A percentile compares a stretch with the other conserved stretches of the same genome.
Conservation (phyloP, 495 filamentous ascomycete species). For the Elaphomyces granulatus region DNA sequence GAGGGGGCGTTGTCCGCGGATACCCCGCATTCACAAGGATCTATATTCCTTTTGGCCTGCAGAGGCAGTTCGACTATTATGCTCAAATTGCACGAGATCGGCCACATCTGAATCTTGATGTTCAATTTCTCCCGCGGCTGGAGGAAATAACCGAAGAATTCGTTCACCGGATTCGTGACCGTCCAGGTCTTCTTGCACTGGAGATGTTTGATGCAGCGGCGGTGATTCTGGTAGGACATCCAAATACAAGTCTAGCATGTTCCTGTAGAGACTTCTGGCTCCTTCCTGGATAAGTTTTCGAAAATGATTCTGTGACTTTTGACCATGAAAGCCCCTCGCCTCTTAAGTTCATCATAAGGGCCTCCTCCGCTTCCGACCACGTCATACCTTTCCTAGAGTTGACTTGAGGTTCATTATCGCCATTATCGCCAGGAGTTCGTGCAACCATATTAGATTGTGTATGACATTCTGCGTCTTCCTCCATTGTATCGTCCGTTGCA, state of each 20-base stretch:
- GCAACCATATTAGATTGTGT: no score
- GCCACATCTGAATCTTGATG: slow-evolving; percentile 61
- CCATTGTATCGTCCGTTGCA: no score
- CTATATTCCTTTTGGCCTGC: slow-evolving; percentile 55
- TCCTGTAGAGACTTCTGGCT: no score
- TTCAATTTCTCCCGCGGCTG: slow-evolving; percentile 45
- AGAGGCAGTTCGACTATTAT: slow-evolving; percentile 68
- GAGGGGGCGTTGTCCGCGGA: no score
- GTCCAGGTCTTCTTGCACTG: slow-evolving; percentile 63
- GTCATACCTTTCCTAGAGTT: slow-evolving; percentile 6
- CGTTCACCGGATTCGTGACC: slow-evolving; percentile 49
- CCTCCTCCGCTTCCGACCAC: slow-evolving; percentile 10
- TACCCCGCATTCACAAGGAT: no score
- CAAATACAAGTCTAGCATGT: no score
- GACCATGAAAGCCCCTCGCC: slow-evolving; percentile 6
- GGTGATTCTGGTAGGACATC: no score
- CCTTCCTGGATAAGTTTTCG: not conserved
- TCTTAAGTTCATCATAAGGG: slow-evolving; percentile 13
- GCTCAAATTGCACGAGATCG: slow-evolving; percentile 46
- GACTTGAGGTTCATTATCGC: no score
- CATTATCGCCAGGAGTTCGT: no score
- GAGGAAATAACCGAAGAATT: slow-evolving; percentile 49
- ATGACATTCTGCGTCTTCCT: no score
- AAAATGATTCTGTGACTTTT: no score
- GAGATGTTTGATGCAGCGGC: no score